Evolutionary conservation across 306 rosid species (phyloP), one percentile per base, ranked within the genome.

Genomic region (Heteromeles arbutifolia): DNA sequence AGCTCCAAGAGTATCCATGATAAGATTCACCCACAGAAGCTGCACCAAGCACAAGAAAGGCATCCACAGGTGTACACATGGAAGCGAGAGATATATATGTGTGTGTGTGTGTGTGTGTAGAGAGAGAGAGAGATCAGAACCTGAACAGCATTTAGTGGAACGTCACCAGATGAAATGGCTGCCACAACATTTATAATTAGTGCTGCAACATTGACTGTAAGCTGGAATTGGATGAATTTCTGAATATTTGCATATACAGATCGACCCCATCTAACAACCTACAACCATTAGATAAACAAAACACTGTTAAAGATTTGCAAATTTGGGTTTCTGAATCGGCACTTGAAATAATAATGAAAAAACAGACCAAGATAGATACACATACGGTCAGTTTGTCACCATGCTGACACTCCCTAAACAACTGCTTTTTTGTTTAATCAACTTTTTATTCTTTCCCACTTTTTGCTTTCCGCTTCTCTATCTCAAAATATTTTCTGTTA

Each of bases 11-110:
- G 98, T 95, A 80, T 95, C 98, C 98, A 95, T 95, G 81, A 95
- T 95, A 78, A 95, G 97, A 86, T 95, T 95, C 74, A 95, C 97
- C 98, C 98, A 95, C 34, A 95, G 91, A 85, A 95, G 98, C 98
- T 95, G 90, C 75, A 69, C 37, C 70, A 65, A 63, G 69, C 66
- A 76, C 29, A 84, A 70, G 28, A 65, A 58, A 75, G 44, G 63
- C 22, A 73, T 80, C 62, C 77, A 73, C 73, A 68, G 24, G 69
- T 52, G 28, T 37, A 71, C 21, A 37, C 74, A 73, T 19, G 70
- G 13, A 81, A 25, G 73, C 4, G 21, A 79, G n/a, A 73, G 37
- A 5, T 50, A 2, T 48, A 0, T 48, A 21, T 18, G 39, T 34
- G 41, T 37, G 41, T 37, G 9, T 37, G 2, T 6, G 8, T 34